Conservation (phyloP, 805 yeast genomes). For the Osmozyma mogii region DNA sequence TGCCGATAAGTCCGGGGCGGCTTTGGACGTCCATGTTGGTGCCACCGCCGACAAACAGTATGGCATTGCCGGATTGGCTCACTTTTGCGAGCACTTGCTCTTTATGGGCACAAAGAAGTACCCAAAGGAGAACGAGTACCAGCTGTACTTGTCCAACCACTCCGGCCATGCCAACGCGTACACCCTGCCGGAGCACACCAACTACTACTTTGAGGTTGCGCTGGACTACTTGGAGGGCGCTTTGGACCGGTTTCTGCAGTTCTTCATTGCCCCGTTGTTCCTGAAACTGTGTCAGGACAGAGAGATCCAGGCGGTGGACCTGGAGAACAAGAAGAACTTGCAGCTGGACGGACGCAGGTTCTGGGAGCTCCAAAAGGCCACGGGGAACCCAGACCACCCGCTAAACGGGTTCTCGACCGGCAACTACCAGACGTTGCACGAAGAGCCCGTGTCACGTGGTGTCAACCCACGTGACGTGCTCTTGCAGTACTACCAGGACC, state of each 20-base stretch:
- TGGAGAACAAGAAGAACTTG: constrained; percentile 89
- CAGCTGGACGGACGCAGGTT: constrained; percentile 88
- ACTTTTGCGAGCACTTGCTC: constrained; percentile 56
- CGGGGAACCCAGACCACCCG: constrained; percentile 73
- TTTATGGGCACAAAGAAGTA: constrained; percentile 76
- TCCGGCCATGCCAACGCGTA: constrained; percentile 90
- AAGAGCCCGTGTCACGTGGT: constrained; percentile 50
- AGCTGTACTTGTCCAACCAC: constrained; percentile 69
- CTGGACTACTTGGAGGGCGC: constrained; percentile 78
- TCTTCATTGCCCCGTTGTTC: constrained; percentile 81
- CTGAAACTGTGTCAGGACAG: constrained; percentile 70
- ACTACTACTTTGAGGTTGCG: constrained; percentile 81
- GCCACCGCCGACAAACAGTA: constrained; percentile 59
- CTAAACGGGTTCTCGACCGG: constrained; percentile 88
- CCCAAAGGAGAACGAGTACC: constrained; percentile 68
- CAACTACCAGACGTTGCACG: constrained; percentile 65
- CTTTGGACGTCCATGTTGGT: constrained; percentile 73
- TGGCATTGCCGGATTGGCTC: constrained; percentile 66
- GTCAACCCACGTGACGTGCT: constrained; percentile 76
- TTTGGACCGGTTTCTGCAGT: constrained; percentile 86
- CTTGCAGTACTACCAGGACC: constrained; percentile 60
- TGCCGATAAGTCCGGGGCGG: constrained; percentile 72
- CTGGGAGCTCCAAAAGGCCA: constrained; percentile 72
- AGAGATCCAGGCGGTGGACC: constrained; percentile 90
- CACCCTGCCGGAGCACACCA: constrained; percentile 83